Conservation (phyloP, 2,329 filamentous ascomycete species). For the Didymella segeticola region DNA sequence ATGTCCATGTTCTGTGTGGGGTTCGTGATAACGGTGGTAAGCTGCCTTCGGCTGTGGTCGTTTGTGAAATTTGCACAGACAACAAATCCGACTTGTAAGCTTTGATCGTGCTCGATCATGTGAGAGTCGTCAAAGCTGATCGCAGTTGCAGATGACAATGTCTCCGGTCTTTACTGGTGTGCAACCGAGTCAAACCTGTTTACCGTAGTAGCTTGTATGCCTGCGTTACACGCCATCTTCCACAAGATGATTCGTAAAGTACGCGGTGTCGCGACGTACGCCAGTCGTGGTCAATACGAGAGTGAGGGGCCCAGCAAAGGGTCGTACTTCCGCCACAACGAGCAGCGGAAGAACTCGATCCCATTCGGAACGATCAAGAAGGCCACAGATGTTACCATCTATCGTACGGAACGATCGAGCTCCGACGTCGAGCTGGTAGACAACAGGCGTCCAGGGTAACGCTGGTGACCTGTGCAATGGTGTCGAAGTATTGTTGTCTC, state of each 20-base stretch:
- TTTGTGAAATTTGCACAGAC: slow-evolving; percentile 31
- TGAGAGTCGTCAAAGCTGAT: background rate
- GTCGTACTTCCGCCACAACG: slow-evolving; percentile 25
- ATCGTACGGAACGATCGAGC: slow-evolving; percentile 23
- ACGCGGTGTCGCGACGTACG: slow-evolving; percentile 21
- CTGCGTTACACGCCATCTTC: slow-evolving; percentile 31
- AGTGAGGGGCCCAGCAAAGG: slow-evolving; percentile 22
- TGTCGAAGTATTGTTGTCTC: too few relatives aligned
- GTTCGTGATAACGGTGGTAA: slow-evolving; percentile 35
- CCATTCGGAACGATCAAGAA: slow-evolving; percentile 32
- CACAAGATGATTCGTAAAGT: slow-evolving; percentile 21
- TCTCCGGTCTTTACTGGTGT: slow-evolving; percentile 35
- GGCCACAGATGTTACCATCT: slow-evolving; percentile 30
- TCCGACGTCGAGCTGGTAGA: slow-evolving; percentile 32
- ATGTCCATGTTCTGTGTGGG: slow-evolving; percentile 40
- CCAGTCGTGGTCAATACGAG: slow-evolving; percentile 21
- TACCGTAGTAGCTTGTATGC: slow-evolving; percentile 38
- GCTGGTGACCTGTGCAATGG: slow-evolving; percentile 42
- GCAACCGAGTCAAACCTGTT: slow-evolving; percentile 36
- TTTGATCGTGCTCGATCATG: background rate
- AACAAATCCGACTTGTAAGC: slow-evolving; percentile 34
- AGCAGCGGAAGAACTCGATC: slow-evolving; percentile 21
- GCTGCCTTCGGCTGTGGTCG: slow-evolving; percentile 29
- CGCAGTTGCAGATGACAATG: slow-evolving; percentile 30
- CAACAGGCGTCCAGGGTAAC: slow-evolving; percentile 2